A percentile compares a stretch with the other conserved stretches of the same genome.
Evolutionary conservation across 1,284 basidiomycete species (phyloP).

Genomic region (Ceratobasidium sp.): DNA sequence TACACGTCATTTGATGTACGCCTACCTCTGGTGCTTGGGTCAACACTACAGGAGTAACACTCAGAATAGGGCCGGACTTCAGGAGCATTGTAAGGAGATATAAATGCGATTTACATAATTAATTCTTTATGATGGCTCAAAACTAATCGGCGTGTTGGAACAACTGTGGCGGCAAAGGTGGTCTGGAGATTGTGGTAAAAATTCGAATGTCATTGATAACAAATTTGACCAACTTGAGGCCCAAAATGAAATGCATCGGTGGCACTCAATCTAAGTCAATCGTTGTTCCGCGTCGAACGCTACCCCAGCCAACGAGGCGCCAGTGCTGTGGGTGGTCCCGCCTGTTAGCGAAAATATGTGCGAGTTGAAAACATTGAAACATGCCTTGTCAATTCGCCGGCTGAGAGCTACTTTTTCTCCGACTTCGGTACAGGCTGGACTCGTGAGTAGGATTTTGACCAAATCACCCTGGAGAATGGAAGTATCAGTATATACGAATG

Average conservation of each 20-base stretch:
- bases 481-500: not conserved
- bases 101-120: too few species aligned
- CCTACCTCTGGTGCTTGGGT: too few species aligned
- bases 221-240: not conserved
- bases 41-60: too few species aligned
- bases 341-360: not conserved
- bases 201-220: too few species aligned
- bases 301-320: conserved; percentile 80
- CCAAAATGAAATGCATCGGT: not conserved
- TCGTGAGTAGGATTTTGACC: conserved; percentile 90
- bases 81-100: too few species aligned
- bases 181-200: too few species aligned
- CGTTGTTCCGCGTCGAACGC: conserved; percentile 62
- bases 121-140: too few species aligned
- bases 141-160: too few species aligned
- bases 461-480: conserved; percentile 64
- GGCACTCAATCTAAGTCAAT: conserved; percentile 52
- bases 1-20: too few species aligned
- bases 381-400: conserved; percentile 95
- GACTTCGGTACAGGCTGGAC: conserved; percentile 91
- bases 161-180: too few species aligned
- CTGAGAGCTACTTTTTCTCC: conserved; percentile 95
- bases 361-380: conserved; percentile 46
- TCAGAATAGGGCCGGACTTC: too few species aligned
- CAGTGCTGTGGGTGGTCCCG: conserved; percentile 55